Evolutionary conservation across 1,284 basidiomycete species (phyloP), one percentile per base, ranked within the genome.

Genomic region (Sphagnurus paluster): DNA sequence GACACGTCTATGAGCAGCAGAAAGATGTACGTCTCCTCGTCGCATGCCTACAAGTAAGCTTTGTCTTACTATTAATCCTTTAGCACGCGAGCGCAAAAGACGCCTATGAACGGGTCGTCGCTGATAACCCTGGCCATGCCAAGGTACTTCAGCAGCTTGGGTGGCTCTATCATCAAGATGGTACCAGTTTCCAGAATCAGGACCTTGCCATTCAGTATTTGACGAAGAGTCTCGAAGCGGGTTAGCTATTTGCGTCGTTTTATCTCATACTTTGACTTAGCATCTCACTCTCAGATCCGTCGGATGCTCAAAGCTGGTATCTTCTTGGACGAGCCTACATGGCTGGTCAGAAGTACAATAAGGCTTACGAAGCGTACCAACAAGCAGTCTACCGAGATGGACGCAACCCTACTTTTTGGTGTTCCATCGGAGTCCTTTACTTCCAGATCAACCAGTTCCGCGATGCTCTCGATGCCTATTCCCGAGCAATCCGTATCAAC

Each of bases 381-480:
- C 96, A 99, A 68, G 96, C 96, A 4, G 95, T 99, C 19, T 99
- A 99, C 69, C 88, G 95, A 39, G 96, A 99, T 60, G 95, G 96
- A 7, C 92, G 95, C 55, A 99, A 98, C 65, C 97, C 97, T 0
- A 98, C 96, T 0, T 98, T 98, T 71, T 99, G 96, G 97, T 99
- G 97, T 67, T 98, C 94, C 20, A 99, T 99, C 59, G 96, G 97
- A 45, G 96, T 99, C 0, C 80, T 99, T 1, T 99, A 99, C 68
- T 99, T 98, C 79, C 95, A 98, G 66, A 99, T 99, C 75, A 98
- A 96, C 69, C 97, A 99, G 67, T 99, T 92, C 74, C 90, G 94
- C 41, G 96, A 99, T 64, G 95, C 96, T 0, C 84, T 99, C 23
- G 96, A 99, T 60, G 96, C 97, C 8, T 99, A 99, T 66, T 98